These are phyloP conservation scores for Solanum aculeatissimum DNA, from an alignment of 305 asterid genomes.

Conservation along the genomic window DNA sequence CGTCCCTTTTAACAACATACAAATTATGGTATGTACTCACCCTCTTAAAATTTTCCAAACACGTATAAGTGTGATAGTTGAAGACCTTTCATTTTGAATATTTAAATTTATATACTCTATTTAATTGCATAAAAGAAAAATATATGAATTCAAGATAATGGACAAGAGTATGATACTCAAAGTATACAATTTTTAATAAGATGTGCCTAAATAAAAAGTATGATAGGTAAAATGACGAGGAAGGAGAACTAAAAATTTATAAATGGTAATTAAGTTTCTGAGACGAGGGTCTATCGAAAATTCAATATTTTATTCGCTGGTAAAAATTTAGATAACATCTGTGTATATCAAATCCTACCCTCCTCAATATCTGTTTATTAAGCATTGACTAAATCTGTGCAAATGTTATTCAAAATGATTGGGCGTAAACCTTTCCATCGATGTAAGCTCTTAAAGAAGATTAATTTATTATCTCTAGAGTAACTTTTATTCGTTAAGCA, in stretches of 20 bases:
- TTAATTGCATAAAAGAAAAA: background rate
- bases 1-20: background rate
- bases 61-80: background rate
- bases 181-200: background rate
- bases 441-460: background rate
- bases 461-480: background rate
- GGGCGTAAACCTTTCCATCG: background rate
- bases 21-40: background rate
- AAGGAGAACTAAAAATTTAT: background rate
- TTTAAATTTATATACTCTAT: background rate
- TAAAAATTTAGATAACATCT: too few relatives aligned
- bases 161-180: background rate
- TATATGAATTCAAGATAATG: background rate
- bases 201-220: background rate
- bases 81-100: background rate
- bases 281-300: background rate
- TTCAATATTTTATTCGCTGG: fast-evolving
- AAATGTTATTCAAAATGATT: background rate
- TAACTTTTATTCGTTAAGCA: fast-evolving
- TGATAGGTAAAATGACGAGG: background rate
- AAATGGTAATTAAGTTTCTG: fast-evolving
- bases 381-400: background rate
- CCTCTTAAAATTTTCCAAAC: background rate
- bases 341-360: too few relatives aligned
- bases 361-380: too few relatives aligned